Evolutionary conservation across 129 eudicot species (phyloP).

Genomic region (Flaveria robusta): DNA sequence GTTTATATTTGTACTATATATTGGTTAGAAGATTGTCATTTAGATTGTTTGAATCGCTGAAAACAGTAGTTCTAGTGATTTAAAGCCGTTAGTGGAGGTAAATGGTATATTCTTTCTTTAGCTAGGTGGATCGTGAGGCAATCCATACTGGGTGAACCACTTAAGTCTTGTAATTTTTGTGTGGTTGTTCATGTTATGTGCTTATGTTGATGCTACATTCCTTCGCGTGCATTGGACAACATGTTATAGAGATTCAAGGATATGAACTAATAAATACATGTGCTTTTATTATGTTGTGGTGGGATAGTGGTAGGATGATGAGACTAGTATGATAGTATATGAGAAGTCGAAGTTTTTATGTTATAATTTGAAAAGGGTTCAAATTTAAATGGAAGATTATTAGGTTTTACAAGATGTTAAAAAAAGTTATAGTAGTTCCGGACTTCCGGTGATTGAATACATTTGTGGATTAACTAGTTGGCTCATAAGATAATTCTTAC

Average conservation of each 20-base stretch:
- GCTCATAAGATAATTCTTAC: too few species aligned
- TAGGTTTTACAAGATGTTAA: neutral
- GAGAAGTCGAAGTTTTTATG: neutral
- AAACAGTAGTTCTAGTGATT: too few species aligned
- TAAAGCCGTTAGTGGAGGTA: too few species aligned
- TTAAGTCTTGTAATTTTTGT: neutral
- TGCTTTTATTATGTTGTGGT: neutral
- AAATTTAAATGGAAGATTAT: neutral
- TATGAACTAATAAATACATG: neutral
- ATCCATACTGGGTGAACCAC: too few species aligned
- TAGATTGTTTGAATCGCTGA: too few species aligned
- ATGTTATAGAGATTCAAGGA: neutral
- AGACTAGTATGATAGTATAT: neutral
- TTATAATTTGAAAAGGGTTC: neutral
- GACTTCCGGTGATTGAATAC: too few species aligned
- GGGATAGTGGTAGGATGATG: neutral
- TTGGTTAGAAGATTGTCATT: neutral
- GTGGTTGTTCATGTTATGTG: neutral
- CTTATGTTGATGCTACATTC: neutral
- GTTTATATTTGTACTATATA: neutral
- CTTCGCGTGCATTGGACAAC: neutral
- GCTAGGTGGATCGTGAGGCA: too few species aligned
- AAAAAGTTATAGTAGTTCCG: too few species aligned
- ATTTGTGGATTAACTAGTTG: too few species aligned
- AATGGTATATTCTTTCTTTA: too few species aligned